Evolutionary conservation across 2,329 filamentous ascomycete species (phyloP), one percentile per base, ranked within the genome.

Genomic region (Aureobasidium lini): DNA sequence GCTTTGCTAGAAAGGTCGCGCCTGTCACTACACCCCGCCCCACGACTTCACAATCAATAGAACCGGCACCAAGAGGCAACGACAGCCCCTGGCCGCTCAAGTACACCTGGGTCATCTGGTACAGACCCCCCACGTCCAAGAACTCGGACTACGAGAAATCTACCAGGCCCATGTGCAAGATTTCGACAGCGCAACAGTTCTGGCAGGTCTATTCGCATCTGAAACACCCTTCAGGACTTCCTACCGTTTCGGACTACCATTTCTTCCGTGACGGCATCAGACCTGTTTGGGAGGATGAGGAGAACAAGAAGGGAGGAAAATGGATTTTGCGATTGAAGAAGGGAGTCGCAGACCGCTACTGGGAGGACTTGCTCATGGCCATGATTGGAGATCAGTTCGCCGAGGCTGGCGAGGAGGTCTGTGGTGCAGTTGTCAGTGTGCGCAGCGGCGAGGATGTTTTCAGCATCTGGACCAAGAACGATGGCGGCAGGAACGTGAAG

Each of bases 141-240:
- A 94, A 93, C 65, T 93, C 94, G 69, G 93, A 97, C 74, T 99
- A 99, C 73, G 94, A 99, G 74, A 96, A 97, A 76, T 97, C 93
- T 6, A 86, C 95, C 62, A 88, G 94, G 68, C 84, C 91, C 40
- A 85, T 97, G 70, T 93, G 90, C 67, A 83, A 83, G 59, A 89
- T 95, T 69, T 82, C 82, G 62, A 90, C 89, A 6, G 90, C 84
- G 52, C 91, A 97, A 75, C 89, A 94, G 61, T 97, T 99, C 72
- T 96, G 91, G 84, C 81, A 84, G 49, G 85, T 96, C 39, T 97
- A 96, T 71, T 80, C 83, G 58, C 91, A 97, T 73, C 81, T 99
- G 49, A 95, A 95, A 77, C 85, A 89, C 31, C 94, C 95, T 2
- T 97, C 92, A 37, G 79, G 82, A 36, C 80, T 99, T 60, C 93